phyloP scores from a whole-genome alignment of 2,329 filamentous ascomycete genomes.

The Myriangium duriaei region DNA sequence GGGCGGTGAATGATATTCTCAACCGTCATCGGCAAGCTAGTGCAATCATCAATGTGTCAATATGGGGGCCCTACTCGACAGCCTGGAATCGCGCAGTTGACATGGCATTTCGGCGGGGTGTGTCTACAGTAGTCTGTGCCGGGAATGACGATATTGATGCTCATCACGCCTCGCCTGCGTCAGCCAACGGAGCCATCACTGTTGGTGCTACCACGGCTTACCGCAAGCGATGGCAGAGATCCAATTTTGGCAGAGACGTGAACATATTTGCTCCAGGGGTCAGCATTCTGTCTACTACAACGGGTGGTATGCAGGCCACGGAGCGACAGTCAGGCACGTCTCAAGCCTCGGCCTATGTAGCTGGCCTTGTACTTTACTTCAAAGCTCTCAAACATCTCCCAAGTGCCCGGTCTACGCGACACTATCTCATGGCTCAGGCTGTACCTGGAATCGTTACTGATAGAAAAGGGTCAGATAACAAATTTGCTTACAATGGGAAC shows the following conservation, averaged over 20 bases:
- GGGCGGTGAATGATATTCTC: slow-evolving; percentile 31
- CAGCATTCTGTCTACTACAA: slow-evolving; percentile 40
- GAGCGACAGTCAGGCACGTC: slow-evolving; percentile 38
- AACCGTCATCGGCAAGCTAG: slow-evolving; percentile 18
- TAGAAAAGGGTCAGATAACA: no score
- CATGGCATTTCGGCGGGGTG: slow-evolving; percentile 26
- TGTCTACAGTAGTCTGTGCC: slow-evolving; percentile 35
- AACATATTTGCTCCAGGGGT: slow-evolving; percentile 49
- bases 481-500: no score
- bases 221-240: slow-evolving; percentile 28
- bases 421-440: no score
- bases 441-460: no score
- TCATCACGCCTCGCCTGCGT: slow-evolving; percentile 29
- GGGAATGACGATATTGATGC: slow-evolving; percentile 32
- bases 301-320: slow-evolving; percentile 34
- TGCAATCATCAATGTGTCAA: no score
- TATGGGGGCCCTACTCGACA: no score
- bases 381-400: no score
- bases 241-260: slow-evolving; percentile 38
- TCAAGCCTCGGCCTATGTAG: slow-evolving; percentile 41
- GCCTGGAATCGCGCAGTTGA: slow-evolving; percentile 22
- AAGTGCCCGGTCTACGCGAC: no score
- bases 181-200: slow-evolving; percentile 32
- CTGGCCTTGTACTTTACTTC: slow-evolving; percentile 43
- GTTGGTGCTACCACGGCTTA: slow-evolving; percentile 34